Evolutionary conservation across 2,329 filamentous ascomycete species (phyloP), one percentile per base, ranked within the genome.

Genomic region (Ceratocystis smalleyi): DNA sequence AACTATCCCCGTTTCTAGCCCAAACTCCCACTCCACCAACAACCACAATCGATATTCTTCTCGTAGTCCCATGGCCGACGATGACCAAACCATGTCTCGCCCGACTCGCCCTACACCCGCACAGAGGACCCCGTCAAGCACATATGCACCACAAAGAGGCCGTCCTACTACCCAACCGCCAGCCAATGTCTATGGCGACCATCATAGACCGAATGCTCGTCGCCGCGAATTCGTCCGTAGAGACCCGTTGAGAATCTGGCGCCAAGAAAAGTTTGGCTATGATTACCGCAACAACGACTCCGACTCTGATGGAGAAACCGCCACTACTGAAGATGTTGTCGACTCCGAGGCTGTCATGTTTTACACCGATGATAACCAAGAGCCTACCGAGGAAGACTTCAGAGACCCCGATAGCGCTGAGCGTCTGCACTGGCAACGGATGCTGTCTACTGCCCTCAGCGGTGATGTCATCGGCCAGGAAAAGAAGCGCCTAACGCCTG

Each of bases 381-480:
- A 94, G 70, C 91, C 91, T 0, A 94, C 89, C 2, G 81, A 89
- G 27, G 94, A 97, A 71, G 94, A 99, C 73, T 75, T 97, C 62
- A 87, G 88, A 73, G 88, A 96, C 70, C 88, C 91, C 0, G 84
- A 86, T 68, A 96, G 91, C 71, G 82, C 91, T 67, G 94, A 97
- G 74, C 81, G 92, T 55, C 78, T 99, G 27, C 94, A 99, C 75
- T 99, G 94, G 94, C 91, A 99, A 75, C 90, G 90, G 2, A 99
- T 99, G 94, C 77, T 99, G 65, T 89, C 92, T 66, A 95, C 92
- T 15, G 94, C 99, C 3, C 77, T 99, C 69, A 96, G 91, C 0
- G 94, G 94, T 68, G 94, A 99, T 73, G 94, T 99, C 7, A 92
- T 99, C 65, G 89, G 90, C 70, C 94, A 99, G 74, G 94, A 99